Evolutionary conservation across 2,329 filamentous ascomycete genomes (phyloP), one percentile per base, ranked within the genome.

Genomic region (Diaporthe citriasiana): DNA sequence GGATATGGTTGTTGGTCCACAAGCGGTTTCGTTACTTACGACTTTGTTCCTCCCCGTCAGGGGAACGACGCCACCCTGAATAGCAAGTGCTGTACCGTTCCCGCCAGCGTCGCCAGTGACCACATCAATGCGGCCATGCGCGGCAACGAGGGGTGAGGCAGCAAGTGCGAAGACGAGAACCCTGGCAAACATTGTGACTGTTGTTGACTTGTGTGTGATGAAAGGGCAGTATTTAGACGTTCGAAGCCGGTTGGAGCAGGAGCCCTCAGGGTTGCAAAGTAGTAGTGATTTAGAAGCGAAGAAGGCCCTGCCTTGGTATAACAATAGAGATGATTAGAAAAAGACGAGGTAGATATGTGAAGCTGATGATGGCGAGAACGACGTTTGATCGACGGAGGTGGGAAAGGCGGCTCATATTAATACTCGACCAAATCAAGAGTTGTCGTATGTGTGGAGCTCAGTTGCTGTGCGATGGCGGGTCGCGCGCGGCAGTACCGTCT

Each of bases 31-130:
- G 22, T 50, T 27, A 51, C 69, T 60, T 51, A 71, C 69, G 17
- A 60, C 77, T 45, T 76, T 78, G 81, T 86, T 86, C 33, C 77
- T 77, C 27, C 85, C 85, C 0, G 83, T 74, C 10, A 82, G 82
- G 9, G 85, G 84, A 22, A 87, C 82, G 71, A 84, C 76, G 47
- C 77, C 83, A 57, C 84, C 84, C 74, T 80, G 77, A 74, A 85
- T 86, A 30, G 80, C 84, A 4, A 85, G 79, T n/a, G 81, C 84
- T 1, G 84, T 85, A 30, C 81, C 81, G 77, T 86, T 86, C 76
- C 84, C 84, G 45, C 83, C 84, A 1, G 78, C 78, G 73, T 85
- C 80, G 55, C 83, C 83, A 10, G 76, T 77, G 15, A 81, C 77
- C 25, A 77, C 78, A 22, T 77, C 77, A 47, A 82, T 72, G 66